Evolutionary conservation across 768 basidiomycete genomes (phyloP).

Genomic region (Russula virescens): DNA sequence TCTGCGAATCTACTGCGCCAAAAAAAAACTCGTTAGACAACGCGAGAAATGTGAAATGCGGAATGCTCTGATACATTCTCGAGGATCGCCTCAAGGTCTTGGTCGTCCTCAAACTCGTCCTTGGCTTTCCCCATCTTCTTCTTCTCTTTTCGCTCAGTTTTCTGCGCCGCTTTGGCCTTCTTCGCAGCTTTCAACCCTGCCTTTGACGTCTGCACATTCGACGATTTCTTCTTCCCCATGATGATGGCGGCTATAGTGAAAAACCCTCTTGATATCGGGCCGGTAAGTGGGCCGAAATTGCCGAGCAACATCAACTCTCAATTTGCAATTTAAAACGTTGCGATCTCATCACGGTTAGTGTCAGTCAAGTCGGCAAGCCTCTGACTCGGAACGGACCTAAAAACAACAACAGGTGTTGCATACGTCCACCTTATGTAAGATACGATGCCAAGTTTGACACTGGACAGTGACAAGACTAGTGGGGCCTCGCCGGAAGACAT

Average conservation of each 20-base stretch:
- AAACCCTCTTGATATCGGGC: neutral
- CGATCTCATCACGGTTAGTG: too few species aligned
- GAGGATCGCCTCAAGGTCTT: slow-evolving; percentile 80
- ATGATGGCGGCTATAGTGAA: too few species aligned
- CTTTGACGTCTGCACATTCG: slow-evolving; percentile 32
- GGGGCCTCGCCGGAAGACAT: neutral
- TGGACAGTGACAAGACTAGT: neutral
- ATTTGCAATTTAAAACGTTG: too few species aligned
- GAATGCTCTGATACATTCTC: slow-evolving; percentile 50
- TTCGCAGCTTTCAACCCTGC: slow-evolving; percentile 52
- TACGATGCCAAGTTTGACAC: neutral
- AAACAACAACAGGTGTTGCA: too few species aligned
- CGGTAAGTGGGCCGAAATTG: neutral
- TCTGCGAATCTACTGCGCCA: slow-evolving; percentile 56
- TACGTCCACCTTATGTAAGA: neutral
- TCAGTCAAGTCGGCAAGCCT: too few species aligned
- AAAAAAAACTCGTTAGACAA: neutral
- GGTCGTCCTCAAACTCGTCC: slow-evolving; percentile 54
- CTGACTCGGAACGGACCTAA: too few species aligned
- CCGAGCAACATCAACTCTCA: too few species aligned
- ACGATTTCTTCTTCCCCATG: slow-evolving; percentile 53
- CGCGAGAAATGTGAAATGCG: neutral
- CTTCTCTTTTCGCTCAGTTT: slow-evolving; percentile 61
- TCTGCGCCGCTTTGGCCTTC: slow-evolving; percentile 61
- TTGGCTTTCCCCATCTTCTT: slow-evolving; percentile 49